Evolutionary conservation across 768 basidiomycete species (phyloP).

Genomic region (Boletus reticuloceps): DNA sequence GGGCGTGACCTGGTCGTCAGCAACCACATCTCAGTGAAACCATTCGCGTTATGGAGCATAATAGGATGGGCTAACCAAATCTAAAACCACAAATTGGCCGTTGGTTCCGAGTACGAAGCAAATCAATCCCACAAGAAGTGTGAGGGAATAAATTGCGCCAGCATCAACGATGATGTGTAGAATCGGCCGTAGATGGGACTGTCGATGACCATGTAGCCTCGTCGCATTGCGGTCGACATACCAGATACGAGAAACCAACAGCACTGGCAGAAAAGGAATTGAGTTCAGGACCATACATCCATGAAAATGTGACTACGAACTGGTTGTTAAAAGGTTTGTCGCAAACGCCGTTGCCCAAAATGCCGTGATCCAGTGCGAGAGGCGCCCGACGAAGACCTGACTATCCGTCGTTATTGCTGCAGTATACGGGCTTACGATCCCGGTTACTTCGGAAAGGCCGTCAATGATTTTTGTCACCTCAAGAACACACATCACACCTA

Average conservation of each 20-base stretch:
- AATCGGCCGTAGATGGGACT: not conserved
- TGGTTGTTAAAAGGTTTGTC: not conserved
- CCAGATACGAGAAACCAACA: not conserved
- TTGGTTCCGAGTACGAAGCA: not conserved
- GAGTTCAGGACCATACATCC: not conserved
- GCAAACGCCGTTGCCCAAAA: not conserved
- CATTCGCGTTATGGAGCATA: not conserved
- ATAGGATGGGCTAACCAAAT: not conserved
- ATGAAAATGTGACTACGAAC: not conserved
- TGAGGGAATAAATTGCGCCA: not conserved
- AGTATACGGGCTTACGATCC: not conserved
- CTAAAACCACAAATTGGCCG: not conserved
- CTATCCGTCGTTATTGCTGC: not conserved
- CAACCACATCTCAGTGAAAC: not conserved
- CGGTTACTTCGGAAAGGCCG: not conserved
- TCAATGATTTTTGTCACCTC: not conserved
- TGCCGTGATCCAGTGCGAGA: not conserved
- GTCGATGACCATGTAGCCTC: not conserved
- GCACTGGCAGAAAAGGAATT: not conserved
- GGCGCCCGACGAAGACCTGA: not conserved
- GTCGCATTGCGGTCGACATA: not conserved
- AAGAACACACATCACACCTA: not conserved
- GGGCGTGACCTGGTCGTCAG: not conserved
- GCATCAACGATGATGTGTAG: not conserved
- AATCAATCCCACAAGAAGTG: not conserved